Percentiles rank a stretch among this genome's conserved stretches.
Conservation (phyloP, 805 yeast genomes). For the Ogataea zsoltii region DNA sequence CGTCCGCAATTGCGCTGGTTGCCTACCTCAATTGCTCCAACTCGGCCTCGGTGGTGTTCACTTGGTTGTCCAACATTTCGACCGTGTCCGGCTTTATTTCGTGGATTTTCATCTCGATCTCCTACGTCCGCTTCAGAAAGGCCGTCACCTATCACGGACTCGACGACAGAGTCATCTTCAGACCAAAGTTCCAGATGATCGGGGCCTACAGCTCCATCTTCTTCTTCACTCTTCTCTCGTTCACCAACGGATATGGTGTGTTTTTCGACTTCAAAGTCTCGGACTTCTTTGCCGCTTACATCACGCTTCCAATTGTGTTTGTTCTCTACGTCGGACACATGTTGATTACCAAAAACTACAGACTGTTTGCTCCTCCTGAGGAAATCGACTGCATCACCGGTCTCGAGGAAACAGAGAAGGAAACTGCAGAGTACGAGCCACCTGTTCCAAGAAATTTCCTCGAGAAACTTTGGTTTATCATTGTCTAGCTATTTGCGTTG, state of each 20-base stretch:
- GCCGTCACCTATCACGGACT: constrained; percentile 55
- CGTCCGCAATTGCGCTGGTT: constrained; percentile 49
- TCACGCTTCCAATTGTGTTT: constrained; percentile 59
- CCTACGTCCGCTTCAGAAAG: constrained; percentile 64
- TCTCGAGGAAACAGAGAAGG: constrained; percentile 59
- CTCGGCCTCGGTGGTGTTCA: constrained; percentile 59
- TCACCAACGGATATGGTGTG: constrained; percentile 60
- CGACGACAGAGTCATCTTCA: constrained; percentile 57
- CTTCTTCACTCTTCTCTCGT: constrained; percentile 47
- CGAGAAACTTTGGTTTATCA: constrained; percentile 53
- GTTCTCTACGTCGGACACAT: constrained; percentile 60
- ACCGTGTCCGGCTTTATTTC: constrained; percentile 69
- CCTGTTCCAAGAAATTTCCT: constrained; percentile 39
- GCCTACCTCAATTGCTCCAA: constrained; percentile 68
- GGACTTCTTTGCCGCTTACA: constrained; percentile 67
- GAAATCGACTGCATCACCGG: constrained; percentile 65
- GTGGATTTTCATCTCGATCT: constrained; percentile 56
- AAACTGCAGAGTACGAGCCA: constrained; percentile 38
- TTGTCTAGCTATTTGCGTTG: constrained; percentile 31
- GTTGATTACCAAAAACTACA: constrained; percentile 43
- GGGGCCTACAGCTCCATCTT: constrained; percentile 52
- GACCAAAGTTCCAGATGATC: constrained; percentile 55
- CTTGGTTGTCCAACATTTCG: constrained; percentile 66
- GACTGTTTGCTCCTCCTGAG: constrained; percentile 51
- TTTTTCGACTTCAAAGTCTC: constrained; percentile 49